These are phyloP conservation scores for Torulaspora gathmanii DNA, from an alignment of 805 yeast genomes.

Conservation along the genomic window DNA sequence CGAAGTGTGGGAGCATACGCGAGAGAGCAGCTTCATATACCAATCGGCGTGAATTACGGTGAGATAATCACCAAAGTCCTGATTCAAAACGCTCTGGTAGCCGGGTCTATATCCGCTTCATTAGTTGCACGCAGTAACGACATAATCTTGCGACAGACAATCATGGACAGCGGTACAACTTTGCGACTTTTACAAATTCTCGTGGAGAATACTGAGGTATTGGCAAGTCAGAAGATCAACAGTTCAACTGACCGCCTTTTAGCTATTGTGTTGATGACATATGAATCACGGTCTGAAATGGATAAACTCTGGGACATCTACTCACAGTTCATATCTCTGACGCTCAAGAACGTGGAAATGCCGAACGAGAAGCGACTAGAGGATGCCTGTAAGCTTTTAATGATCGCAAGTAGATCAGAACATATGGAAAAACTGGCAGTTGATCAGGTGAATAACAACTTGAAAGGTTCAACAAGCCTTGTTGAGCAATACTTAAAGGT, in stretches of 20 bases:
- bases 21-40: conserved; percentile 2
- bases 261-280: conserved; percentile 1
- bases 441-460: not conserved
- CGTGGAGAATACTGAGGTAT: conserved; percentile 1
- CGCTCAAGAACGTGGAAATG: not conserved
- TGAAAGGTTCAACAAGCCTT: conserved; percentile 18
- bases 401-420: conserved; percentile 1
- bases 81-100: conserved; percentile 3
- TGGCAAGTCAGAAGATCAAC: not conserved
- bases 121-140: conserved; percentile 10
- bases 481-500: conserved; percentile 17
- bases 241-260: not conserved
- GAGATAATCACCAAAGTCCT: conserved; percentile 2
- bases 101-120: conserved; percentile 10
- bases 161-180: conserved; percentile 8
- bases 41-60: conserved; percentile 2
- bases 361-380: conserved; percentile 2
- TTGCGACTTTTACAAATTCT: not conserved
- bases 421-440: not conserved
- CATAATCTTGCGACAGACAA: conserved; percentile 9
- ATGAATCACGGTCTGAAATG: conserved; percentile 7
- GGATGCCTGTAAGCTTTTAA: conserved; percentile 7
- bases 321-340: not conserved
- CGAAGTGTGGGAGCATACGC: conserved; percentile 7
- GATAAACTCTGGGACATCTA: conserved; percentile 4